Evolutionary conservation across 1,139 yeast species (phyloP).

Genomic region (Wickerhamiella pararugosa): DNA sequence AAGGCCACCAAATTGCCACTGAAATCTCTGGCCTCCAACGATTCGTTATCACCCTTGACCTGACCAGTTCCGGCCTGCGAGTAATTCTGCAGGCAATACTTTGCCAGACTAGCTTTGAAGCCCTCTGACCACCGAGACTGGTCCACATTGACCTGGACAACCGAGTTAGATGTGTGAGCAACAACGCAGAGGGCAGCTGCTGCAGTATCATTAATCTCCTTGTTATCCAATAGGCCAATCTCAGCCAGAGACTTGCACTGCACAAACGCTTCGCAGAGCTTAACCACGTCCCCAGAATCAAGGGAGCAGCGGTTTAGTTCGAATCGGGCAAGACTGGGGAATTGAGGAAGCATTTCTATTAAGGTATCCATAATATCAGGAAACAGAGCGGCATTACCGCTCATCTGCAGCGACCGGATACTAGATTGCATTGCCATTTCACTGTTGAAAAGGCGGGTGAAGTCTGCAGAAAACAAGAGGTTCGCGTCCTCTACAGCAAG

Average conservation of each 20-base stretch:
- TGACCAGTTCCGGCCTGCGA: constrained; percentile 24
- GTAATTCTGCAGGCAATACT: constrained; percentile 73
- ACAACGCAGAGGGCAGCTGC: constrained; percentile 60
- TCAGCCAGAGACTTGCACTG: constrained; percentile 57
- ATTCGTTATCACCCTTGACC: constrained; percentile 6
- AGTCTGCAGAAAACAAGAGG: constrained; percentile 38
- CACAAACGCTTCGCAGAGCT: constrained; percentile 55
- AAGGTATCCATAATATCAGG: constrained; percentile 54
- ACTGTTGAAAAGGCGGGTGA: constrained; percentile 36
- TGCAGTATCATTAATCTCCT: constrained; percentile 39
- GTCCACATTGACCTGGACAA: constrained; percentile 62
- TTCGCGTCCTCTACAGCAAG: constrained; percentile 65
- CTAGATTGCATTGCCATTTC: constrained; percentile 30
- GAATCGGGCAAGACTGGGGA: constrained; percentile 49
- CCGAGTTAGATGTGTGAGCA: constrained; percentile 45
- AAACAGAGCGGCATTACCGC: constrained; percentile 56
- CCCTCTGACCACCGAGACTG: constrained; percentile 52
- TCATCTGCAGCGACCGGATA: constrained; percentile 60
- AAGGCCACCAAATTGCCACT: constrained; percentile 25
- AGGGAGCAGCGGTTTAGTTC: constrained; percentile 68
- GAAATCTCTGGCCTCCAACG: constrained; percentile 13
- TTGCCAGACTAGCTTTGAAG: constrained; percentile 62
- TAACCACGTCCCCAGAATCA: constrained; percentile 44
- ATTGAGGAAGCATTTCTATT: constrained; percentile 48
- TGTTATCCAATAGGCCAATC: constrained; percentile 58